Conservation (phyloP, 768 basidiomycete genomes). For the Lentinula lateritia region DNA sequence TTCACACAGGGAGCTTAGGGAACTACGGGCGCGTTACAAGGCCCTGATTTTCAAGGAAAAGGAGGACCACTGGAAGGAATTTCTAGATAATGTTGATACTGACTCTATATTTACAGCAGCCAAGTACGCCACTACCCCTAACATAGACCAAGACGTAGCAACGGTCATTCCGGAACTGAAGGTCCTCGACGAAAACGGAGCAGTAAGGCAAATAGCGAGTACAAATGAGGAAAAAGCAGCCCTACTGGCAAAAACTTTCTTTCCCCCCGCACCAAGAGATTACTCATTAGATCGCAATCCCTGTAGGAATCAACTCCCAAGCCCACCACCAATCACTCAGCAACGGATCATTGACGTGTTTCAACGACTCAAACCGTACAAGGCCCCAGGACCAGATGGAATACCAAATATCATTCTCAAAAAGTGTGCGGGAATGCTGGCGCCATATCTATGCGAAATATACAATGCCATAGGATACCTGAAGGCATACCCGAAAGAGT, state of each 20-base stretch:
- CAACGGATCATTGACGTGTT: conserved; percentile 11
- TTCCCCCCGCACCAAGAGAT: not conserved
- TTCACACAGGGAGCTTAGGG: not conserved
- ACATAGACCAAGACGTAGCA: too few relatives aligned
- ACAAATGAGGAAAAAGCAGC: not conserved
- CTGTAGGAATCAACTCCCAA: conserved; percentile 4
- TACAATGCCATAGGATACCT: not conserved
- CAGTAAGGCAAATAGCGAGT: not conserved
- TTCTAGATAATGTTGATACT: conserved; percentile 11
- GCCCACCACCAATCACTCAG: not conserved
- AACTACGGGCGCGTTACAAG: not conserved
- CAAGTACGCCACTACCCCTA: not conserved
- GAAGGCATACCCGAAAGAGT: not conserved
- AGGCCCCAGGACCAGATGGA: conserved; percentile 14
- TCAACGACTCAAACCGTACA: conserved; percentile 11
- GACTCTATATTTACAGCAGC: conserved; percentile 13
- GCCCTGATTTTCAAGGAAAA: conserved; percentile 10
- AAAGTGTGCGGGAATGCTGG: not conserved
- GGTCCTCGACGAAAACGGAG: not conserved
- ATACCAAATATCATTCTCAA: conserved; percentile 7
- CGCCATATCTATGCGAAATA: not conserved
- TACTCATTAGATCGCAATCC: conserved; percentile 4
- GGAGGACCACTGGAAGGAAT: conserved; percentile 17
- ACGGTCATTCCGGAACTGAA: not conserved
- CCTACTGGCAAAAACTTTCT: not conserved